A percentile compares a stretch with the other conserved stretches of the same genome.
phyloP scores from a whole-genome alignment of 129 eudicot species.

The Silybum marianum region DNA sequence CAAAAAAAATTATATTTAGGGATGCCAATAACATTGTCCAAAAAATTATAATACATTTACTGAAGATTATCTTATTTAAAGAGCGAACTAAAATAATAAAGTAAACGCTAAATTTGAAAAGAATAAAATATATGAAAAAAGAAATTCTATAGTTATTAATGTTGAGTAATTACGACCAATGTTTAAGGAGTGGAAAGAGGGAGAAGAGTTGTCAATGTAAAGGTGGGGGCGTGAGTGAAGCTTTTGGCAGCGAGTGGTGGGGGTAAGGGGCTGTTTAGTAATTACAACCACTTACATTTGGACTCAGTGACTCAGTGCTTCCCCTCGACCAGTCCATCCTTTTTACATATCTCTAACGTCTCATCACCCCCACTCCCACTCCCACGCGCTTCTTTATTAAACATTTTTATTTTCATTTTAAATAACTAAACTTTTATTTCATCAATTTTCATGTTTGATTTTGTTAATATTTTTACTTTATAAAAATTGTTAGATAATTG shows the following conservation, averaged over 20 bases:
- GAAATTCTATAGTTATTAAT: no score
- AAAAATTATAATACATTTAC: no score
- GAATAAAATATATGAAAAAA: no score
- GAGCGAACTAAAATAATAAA: no score
- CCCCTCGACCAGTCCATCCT: conserved; percentile 38
- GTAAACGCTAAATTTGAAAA: no score
- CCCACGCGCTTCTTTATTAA: conserved; percentile 26
- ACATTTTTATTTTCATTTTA: no score
- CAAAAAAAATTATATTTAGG: no score
- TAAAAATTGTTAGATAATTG: neutral
- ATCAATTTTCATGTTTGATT: neutral
- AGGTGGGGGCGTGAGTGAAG: conserved; percentile 26
- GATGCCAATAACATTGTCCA: no score
- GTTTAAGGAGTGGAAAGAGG: neutral
- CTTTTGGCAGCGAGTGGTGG: conserved; percentile 41
- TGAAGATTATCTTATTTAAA: no score
- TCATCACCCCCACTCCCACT: conserved; percentile 33
- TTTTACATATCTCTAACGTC: conserved; percentile 44
- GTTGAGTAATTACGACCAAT: neutral
- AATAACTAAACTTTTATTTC: neutral
- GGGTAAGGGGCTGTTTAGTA: conserved; percentile 31
- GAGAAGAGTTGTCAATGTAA: conserved; percentile 34
- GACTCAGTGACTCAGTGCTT: conserved; percentile 53
- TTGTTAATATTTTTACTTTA: neutral
- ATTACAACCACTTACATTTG: no score